These are phyloP conservation scores for Cryphonectria naterciae DNA, from an alignment of 2,329 filamentous ascomycete genomes.

Conservation along the genomic window DNA sequence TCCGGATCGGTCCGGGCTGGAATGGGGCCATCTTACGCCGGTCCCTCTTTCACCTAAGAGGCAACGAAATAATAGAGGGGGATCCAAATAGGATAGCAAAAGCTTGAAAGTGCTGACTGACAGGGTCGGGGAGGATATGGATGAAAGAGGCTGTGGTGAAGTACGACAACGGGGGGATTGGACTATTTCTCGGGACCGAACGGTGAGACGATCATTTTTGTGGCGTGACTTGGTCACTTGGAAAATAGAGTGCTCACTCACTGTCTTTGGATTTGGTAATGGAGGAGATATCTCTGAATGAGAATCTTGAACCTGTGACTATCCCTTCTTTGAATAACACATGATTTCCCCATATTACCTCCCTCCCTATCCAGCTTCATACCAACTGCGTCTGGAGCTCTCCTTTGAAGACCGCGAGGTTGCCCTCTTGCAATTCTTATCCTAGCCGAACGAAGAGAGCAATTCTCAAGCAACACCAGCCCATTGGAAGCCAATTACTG, in stretches of 20 bases:
- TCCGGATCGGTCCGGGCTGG: slow-evolving; percentile 26
- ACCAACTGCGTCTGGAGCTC: background rate
- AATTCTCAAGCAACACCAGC: background rate
- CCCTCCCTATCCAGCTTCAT: background rate
- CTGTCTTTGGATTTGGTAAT: background rate
- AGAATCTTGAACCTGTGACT: no score
- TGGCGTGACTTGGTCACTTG: background rate
- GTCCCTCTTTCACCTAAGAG: background rate
- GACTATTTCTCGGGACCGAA: slow-evolving; percentile 21
- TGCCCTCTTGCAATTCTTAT: background rate
- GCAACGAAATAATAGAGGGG: no score
- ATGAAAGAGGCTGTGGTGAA: background rate
- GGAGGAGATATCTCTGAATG: background rate
- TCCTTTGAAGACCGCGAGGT: background rate
- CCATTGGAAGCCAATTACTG: background rate
- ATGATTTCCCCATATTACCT: background rate
- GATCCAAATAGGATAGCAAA: background rate
- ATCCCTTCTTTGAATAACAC: background rate
- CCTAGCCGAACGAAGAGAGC: no score
- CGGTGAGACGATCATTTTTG: background rate
- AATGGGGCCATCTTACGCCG: background rate
- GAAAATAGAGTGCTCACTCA: no score
- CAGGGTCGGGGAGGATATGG: background rate
- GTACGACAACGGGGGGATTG: background rate
- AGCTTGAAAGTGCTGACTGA: background rate